Percentiles rank a stretch among this genome's conserved stretches.
phyloP scores from a whole-genome alignment of 1,139 yeast genomes.

The Pichia sp. region DNA sequence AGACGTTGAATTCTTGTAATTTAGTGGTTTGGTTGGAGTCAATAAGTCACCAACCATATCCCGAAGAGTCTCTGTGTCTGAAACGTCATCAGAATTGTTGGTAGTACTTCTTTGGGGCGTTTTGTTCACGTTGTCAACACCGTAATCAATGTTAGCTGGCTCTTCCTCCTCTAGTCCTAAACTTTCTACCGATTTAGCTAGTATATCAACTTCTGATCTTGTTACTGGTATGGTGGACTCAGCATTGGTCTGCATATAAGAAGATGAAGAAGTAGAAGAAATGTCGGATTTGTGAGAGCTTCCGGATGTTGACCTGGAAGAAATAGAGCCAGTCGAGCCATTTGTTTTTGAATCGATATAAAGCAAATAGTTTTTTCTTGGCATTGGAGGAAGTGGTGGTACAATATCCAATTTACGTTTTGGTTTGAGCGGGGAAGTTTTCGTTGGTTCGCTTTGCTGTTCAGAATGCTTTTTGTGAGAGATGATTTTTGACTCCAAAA shows the following conservation, averaged over 20 bases:
- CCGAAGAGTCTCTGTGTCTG: constrained; percentile 3
- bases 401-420: background rate
- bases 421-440: constrained; percentile 11
- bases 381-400: constrained; percentile 15
- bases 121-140: background rate
- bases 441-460: constrained; percentile 9
- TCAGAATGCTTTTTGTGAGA: background rate
- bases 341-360: background rate
- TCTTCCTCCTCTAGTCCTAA: constrained; percentile 10
- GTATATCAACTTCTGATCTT: constrained; percentile 11
- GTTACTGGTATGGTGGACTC: constrained; percentile 7
- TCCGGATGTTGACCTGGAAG: constrained; percentile 5
- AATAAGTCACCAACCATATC: constrained; percentile 7
- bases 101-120: constrained; percentile 1
- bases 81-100: background rate
- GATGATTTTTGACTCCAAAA: constrained; percentile 9
- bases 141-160: background rate
- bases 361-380: constrained; percentile 12
- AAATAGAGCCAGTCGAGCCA: background rate
- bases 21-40: constrained; percentile 13
- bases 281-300: constrained; percentile 4
- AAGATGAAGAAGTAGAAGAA: background rate
- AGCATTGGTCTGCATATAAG: constrained; percentile 1
- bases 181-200: constrained; percentile 13
- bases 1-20: background rate